Evolutionary conservation across 1,284 basidiomycete species (phyloP).

Genomic region (Tylopilus orsonianus): DNA sequence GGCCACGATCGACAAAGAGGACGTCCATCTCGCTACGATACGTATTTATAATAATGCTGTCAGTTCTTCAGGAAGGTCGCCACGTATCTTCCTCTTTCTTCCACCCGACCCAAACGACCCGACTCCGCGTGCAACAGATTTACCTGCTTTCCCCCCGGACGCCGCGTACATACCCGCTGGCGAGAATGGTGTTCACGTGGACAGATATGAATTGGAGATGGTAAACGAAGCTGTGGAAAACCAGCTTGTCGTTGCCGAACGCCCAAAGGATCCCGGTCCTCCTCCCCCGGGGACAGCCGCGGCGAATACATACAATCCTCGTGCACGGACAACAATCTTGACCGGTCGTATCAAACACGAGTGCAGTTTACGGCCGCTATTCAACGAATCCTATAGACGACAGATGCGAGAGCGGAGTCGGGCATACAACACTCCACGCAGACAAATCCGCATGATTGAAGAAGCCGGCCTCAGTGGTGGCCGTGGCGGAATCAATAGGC

Average conservation of each 20-base stretch:
- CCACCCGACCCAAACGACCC: slow-evolving; percentile 54
- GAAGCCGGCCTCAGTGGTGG: slow-evolving; percentile 57
- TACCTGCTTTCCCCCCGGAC: slow-evolving; percentile 37
- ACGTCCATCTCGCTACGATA: slow-evolving; percentile 69
- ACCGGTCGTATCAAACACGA: slow-evolving; percentile 77
- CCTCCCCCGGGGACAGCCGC: slow-evolving; percentile 40
- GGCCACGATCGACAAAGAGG: slow-evolving; percentile 53
- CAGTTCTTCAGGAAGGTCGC: slow-evolving; percentile 45
- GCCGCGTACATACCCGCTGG: slow-evolving; percentile 40
- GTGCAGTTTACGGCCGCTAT: slow-evolving; percentile 58
- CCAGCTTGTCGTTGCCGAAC: slow-evolving; percentile 75
- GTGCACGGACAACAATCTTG: slow-evolving; percentile 70
- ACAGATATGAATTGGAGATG: slow-evolving; percentile 77
- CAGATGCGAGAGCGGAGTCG: slow-evolving; percentile 60
- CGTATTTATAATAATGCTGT: slow-evolving; percentile 62
- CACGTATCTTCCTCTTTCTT: slow-evolving; percentile 66
- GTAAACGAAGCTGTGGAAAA: slow-evolving; percentile 73
- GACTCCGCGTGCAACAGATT: slow-evolving; percentile 33
- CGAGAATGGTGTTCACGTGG: slow-evolving; percentile 46
- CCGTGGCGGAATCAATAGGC: slow-evolving; percentile 63
- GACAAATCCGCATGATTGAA: slow-evolving; percentile 50
- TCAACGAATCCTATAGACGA: slow-evolving; percentile 58
- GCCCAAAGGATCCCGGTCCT: slow-evolving; percentile 61
- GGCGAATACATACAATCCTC: slow-evolving; percentile 38
- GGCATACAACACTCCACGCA: slow-evolving; percentile 59